phyloP scores from a whole-genome alignment of 139 green algal genomes.

The Trebouxia sp. region DNA sequence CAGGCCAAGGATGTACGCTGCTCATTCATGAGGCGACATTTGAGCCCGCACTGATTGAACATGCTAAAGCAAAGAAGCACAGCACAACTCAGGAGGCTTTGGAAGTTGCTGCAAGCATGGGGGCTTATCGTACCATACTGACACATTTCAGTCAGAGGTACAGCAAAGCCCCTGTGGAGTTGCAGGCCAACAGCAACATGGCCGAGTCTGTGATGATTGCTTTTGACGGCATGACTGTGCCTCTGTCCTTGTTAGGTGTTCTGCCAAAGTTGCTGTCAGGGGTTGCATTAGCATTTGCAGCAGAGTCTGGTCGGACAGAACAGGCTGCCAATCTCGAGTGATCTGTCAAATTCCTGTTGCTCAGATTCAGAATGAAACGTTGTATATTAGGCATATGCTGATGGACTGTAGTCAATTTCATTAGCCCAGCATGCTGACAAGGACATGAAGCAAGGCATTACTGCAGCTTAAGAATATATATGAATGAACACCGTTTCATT shows the following conservation, averaged over 20 bases:
- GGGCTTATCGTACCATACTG: conserved; percentile 60
- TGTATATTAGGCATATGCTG: too few relatives aligned
- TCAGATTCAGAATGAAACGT: too few relatives aligned
- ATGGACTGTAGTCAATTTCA: too few relatives aligned
- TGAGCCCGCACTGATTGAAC: conserved; percentile 41
- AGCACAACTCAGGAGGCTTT: conserved; percentile 77
- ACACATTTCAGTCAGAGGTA: conserved; percentile 77
- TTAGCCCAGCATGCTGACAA: too few relatives aligned
- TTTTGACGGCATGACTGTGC: conserved; percentile 66
- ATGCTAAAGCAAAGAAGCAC: conserved; percentile 73
- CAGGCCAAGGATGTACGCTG: conserved; percentile 41
- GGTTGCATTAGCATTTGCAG: not conserved
- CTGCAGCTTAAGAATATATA: too few relatives aligned
- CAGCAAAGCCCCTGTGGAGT: conserved; percentile 49
- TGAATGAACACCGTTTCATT: too few relatives aligned
- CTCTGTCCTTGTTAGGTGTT: conserved; percentile 42
- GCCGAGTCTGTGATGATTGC: conserved; percentile 38
- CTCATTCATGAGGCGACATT: conserved; percentile 77
- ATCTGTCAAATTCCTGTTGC: too few relatives aligned
- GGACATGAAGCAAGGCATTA: too few relatives aligned
- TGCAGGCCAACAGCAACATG: conserved; percentile 15
- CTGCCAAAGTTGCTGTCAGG: conserved; percentile 28
- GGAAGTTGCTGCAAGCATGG: conserved; percentile 45
- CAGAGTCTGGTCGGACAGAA: too few relatives aligned
- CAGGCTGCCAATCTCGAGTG: too few relatives aligned